Evolutionary conservation across 139 green algal genomes (phyloP).

Genomic region (Parachlorella kessleri): DNA sequence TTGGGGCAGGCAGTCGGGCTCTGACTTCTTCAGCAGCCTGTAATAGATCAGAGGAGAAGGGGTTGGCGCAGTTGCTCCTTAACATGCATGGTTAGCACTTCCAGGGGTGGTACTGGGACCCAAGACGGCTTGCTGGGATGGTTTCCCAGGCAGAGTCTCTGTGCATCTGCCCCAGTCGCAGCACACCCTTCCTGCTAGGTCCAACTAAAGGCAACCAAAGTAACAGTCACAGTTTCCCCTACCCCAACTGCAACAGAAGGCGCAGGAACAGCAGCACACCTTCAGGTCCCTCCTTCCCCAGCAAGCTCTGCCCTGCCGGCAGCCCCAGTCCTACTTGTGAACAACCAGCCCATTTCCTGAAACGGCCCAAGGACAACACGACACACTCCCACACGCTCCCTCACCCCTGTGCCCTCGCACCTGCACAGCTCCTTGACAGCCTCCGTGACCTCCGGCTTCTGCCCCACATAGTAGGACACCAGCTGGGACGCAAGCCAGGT

Average conservation of each 20-base stretch:
- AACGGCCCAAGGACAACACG: neutral
- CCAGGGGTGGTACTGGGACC: too few species aligned
- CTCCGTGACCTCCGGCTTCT: conserved; percentile 17
- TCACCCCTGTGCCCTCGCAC: conserved; percentile 11
- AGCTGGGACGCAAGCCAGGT: conserved; percentile 39
- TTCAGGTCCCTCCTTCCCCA: too few species aligned
- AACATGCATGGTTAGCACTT: neutral
- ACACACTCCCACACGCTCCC: neutral
- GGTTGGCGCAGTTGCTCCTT: neutral
- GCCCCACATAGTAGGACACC: conserved; percentile 47
- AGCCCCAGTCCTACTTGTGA: neutral
- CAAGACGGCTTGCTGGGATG: too few species aligned
- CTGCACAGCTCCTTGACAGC: conserved; percentile 38
- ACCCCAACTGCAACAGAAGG: too few species aligned
- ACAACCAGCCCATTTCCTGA: too few species aligned
- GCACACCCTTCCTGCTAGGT: too few species aligned
- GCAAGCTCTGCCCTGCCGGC: neutral
- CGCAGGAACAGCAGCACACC: too few species aligned
- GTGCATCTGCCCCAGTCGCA: too few species aligned
- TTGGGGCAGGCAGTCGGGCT: conserved; percentile 26
- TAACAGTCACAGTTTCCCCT: too few species aligned
- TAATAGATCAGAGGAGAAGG: neutral
- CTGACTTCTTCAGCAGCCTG: conserved; percentile 37
- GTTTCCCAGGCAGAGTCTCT: too few species aligned
- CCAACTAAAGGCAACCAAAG: too few species aligned